Evolutionary conservation across 768 basidiomycete genomes (phyloP).

Genomic region (Calocera viscosa): DNA sequence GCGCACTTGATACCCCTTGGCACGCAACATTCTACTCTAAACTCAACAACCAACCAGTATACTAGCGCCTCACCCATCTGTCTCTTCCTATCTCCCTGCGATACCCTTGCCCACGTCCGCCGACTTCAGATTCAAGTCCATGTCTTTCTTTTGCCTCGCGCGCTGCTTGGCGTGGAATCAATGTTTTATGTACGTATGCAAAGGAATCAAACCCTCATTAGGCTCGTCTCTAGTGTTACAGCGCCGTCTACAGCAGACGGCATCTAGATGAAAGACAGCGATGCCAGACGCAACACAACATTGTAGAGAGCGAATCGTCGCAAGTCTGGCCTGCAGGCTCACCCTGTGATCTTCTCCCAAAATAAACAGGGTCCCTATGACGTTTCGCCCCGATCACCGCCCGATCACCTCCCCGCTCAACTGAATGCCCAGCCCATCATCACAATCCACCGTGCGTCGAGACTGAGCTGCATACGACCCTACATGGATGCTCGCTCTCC

Average conservation of each 20-base stretch:
- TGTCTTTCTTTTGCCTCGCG: neutral
- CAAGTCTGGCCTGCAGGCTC: neutral
- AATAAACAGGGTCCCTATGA: neutral
- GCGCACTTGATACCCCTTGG: slow-evolving; percentile 7
- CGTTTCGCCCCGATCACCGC: neutral
- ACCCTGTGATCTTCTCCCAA: neutral
- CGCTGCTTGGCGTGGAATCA: neutral
- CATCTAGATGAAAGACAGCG: too few species aligned
- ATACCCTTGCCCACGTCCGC: neutral
- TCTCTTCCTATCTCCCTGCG: neutral
- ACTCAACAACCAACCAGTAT: slow-evolving; percentile 3
- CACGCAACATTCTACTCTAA: neutral
- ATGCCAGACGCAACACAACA: too few species aligned
- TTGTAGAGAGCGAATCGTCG: too few species aligned
- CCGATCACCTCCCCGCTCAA: neutral
- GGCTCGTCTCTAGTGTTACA: neutral
- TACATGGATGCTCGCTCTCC: slow-evolving; percentile 1
- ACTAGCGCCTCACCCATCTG: neutral
- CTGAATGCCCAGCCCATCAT: neutral
- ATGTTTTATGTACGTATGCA: slow-evolving; percentile 6
- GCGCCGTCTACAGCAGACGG: too few species aligned
- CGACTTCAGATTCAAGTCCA: neutral
- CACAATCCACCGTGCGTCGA: neutral
- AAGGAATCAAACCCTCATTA: neutral
- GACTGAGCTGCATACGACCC: neutral